Base-by-base conservation (phyloP, 2,329 filamentous ascomycete species). In the Aureobasidium sp. region DNA sequence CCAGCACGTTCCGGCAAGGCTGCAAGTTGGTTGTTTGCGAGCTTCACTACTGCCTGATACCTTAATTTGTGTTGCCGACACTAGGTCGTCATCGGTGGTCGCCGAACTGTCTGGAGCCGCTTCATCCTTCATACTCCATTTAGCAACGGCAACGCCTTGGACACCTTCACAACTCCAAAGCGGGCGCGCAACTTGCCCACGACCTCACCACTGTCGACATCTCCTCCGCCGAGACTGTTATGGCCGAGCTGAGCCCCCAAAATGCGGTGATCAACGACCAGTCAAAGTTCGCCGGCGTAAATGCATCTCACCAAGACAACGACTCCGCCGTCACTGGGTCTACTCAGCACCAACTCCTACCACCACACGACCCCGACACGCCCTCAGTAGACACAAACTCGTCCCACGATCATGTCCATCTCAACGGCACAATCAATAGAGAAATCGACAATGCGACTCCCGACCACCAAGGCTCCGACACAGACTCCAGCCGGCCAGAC, bases 251-350 rank as follows among this genome's bases (percentile, higher is more conserved):
- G 82, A 82, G 77, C 74, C 80, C 78, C 82, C 84, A 85, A 78
- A 81, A 87, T 87, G 84, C 86, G 84, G 84, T 87, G 85, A 84
- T 84, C 79, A 80, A 85, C 82, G 80, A 82, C 79, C 79, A 81
- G 84, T 80, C 80, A 80, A 67, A 70, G 71, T 81, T 82, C 79
- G 83, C 84, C 82, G 84, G 84, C 83, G 83, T 79, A 78, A 79
- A 81, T 85, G 83, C 82, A 80, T 71, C 71, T 67, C 65, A 66
- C 66, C 81, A 78, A 77, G 79, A 79, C 77, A 75, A 71, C 39
- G 17, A 44, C n/a, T 13, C 78, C 79, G 80, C 80, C 79, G 78
- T 71, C 74, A 68, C 68, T 70, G 43, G 43, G 24, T 3, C 67
- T 62, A 69, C 63, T 61, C 64, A 66, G 47, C 67, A 66, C 59